These are phyloP conservation scores for Malassezia vespertilionis DNA, from an alignment of 1,284 basidiomycete genomes.

Conservation along the genomic window DNA sequence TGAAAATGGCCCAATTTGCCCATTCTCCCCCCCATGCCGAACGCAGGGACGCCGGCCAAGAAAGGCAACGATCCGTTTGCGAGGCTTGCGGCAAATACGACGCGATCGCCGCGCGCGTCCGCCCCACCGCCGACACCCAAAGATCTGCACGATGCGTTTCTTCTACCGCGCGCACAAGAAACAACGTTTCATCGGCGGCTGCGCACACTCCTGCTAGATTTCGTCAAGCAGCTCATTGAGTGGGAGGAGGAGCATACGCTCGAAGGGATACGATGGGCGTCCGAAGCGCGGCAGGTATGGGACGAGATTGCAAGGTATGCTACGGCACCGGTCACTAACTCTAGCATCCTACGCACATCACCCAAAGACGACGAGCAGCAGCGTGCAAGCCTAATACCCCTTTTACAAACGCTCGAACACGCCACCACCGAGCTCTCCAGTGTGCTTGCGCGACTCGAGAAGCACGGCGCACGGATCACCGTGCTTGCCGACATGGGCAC, in stretches of 20 bases:
- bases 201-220: constrained; percentile 23
- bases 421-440: constrained; percentile 6
- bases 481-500: constrained; percentile 19
- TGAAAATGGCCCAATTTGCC: neutral
- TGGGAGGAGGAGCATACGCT: constrained; percentile 38
- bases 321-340: neutral
- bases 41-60: constrained; percentile 6
- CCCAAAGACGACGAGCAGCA: constrained; percentile 18
- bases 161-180: constrained; percentile 28
- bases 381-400: constrained; percentile 3
- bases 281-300: constrained; percentile 26
- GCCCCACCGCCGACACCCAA: constrained; percentile 1
- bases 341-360: neutral
- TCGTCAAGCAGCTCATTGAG: constrained; percentile 20
- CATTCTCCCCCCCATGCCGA: constrained; percentile 4
- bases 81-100: constrained; percentile 17
- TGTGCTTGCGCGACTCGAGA: constrained; percentile 22
- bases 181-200: constrained; percentile 33
- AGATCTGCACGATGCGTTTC: constrained; percentile 15
- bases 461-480: constrained; percentile 22
- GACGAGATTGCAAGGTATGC: constrained; percentile 18
- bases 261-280: constrained; percentile 35
- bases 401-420: constrained; percentile 10
- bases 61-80: constrained; percentile 20
- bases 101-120: neutral